phyloP scores from a whole-genome alignment of 2,329 filamentous ascomycete genomes.

The Aspergillus fumigatiaffinis region DNA sequence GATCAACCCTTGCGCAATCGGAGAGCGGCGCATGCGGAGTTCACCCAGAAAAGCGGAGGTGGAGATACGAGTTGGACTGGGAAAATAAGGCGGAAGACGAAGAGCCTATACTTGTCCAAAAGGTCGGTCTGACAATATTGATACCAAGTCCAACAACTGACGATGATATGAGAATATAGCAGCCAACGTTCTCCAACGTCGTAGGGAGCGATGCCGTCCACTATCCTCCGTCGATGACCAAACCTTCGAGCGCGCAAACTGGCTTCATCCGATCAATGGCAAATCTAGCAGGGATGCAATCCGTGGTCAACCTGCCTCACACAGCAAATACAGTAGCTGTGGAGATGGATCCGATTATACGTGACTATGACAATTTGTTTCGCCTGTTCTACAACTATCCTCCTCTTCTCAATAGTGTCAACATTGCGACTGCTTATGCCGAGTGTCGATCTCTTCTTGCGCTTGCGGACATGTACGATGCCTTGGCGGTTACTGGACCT shows the following conservation, averaged over 20 bases:
- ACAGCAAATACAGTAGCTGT: constrained; percentile 56
- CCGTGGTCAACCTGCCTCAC: constrained; percentile 48
- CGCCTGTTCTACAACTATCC: constrained; percentile 94
- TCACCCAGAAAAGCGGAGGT: constrained; percentile 56
- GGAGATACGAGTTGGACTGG: constrained; percentile 85
- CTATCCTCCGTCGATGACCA: constrained; percentile 57
- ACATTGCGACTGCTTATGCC: constrained; percentile 87
- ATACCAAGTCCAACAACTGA: not conserved
- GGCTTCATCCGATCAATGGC: constrained; percentile 86
- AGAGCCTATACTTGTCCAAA: constrained; percentile 83
- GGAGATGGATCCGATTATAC: constrained; percentile 66
- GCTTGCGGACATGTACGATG: constrained; percentile 93
- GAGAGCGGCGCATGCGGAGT: constrained; percentile 39
- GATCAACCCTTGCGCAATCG: constrained; percentile 36
- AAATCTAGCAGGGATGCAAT: constrained; percentile 62
- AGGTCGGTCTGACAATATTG: constrained; percentile 46
- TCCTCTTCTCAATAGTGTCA: constrained; percentile 74
- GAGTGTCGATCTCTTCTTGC: constrained; percentile 88
- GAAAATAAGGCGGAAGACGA: constrained; percentile 66
- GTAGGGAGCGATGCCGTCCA: constrained; percentile 51
- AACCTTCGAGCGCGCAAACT: constrained; percentile 58
- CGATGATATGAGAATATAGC: constrained; percentile 17
- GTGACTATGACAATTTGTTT: constrained; percentile 94
- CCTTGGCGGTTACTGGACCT: constrained; percentile 78
- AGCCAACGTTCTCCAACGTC: constrained; percentile 45